Percentiles rank a stretch among this genome's conserved stretches.
These are phyloP conservation scores for Chlamydomonas incerta DNA, from an alignment of 139 green algal genomes.

Conservation along the genomic window DNA sequence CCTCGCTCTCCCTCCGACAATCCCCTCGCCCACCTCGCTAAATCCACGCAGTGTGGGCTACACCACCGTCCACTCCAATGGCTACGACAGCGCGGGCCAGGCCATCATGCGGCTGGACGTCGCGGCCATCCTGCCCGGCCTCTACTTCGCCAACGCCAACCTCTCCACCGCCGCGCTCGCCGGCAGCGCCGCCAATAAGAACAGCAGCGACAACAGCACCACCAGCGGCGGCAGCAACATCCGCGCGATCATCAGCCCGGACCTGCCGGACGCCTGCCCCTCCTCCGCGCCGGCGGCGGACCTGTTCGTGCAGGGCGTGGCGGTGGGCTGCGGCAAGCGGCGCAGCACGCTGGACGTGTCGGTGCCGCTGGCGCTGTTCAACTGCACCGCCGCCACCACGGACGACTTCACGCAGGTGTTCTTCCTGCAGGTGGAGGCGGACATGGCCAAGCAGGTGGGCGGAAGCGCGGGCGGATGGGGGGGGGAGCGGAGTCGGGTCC, in stretches of 20 bases:
- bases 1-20: too few species aligned
- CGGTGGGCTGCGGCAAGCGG: slow-evolving; percentile 8
- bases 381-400: slow-evolving; percentile 10
- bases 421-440: slow-evolving; percentile 11
- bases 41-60: neutral
- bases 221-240: neutral
- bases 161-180: too few species aligned
- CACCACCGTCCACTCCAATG: slow-evolving; percentile 1
- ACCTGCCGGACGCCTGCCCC: neutral
- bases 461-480: too few species aligned
- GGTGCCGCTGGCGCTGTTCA: neutral
- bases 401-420: slow-evolving; percentile 19
- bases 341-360: slow-evolving; percentile 13
- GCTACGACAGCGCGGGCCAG: neutral
- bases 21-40: too few species aligned
- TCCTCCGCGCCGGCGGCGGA: neutral
- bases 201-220: neutral
- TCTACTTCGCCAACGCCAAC: neutral
- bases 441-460: neutral
- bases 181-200: too few species aligned
- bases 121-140: neutral
- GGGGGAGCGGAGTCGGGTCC: too few species aligned
- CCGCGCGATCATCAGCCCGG: neutral
- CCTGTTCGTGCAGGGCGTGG: neutral
- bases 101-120: neutral